A percentile compares a stretch with the other conserved stretches of the same genome.
These are phyloP conservation scores for Phaeophleospora eucalypticola DNA, from an alignment of 2,329 filamentous ascomycete species.

Conservation along the genomic window DNA sequence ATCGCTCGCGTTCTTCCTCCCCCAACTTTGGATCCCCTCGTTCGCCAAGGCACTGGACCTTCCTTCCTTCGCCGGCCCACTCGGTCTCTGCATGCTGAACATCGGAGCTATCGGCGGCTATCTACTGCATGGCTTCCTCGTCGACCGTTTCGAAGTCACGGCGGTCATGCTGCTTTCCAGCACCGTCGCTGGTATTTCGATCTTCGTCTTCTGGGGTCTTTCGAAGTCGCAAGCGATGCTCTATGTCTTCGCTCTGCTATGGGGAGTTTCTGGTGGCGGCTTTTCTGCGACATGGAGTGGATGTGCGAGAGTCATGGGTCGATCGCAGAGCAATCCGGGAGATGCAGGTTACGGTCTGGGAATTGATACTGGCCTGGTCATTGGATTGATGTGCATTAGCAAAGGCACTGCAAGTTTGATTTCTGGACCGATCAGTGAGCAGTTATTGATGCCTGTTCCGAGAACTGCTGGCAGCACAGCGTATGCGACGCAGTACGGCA, in stretches of 20 bases:
- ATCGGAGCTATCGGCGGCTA: conserved; percentile 36
- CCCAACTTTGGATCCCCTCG: conserved; percentile 41
- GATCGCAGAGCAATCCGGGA: conserved; percentile 7
- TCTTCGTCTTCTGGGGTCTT: conserved; percentile 46
- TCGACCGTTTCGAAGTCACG: conserved; percentile 39
- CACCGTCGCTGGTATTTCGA: conserved; percentile 33
- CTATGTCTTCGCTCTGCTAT: conserved; percentile 43
- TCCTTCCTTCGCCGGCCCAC: conserved; percentile 33
- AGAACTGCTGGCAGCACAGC: conserved; percentile 36
- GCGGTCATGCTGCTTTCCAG: conserved; percentile 37
- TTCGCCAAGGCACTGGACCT: conserved; percentile 38
- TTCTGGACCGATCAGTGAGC: conserved; percentile 50
- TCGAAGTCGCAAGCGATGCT: conserved; percentile 39
- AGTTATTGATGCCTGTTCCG: conserved; percentile 37
- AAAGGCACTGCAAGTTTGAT: conserved; percentile 51
- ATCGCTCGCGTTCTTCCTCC: conserved; percentile 43
- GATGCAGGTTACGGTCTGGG: conserved; percentile 12
- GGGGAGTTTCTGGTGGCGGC: conserved; percentile 40
- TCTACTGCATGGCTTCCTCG: conserved; percentile 37
- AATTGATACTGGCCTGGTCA: conserved; percentile 47
- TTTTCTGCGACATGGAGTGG: conserved; percentile 36
- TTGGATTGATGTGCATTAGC: conserved; percentile 47
- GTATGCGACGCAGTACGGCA: conserved; percentile 43
- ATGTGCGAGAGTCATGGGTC: conserved; percentile 21
- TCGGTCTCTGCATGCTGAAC: conserved; percentile 40